A percentile compares a stretch with the other conserved stretches of the same genome.
Evolutionary conservation across 2,329 filamentous ascomycete genomes (phyloP).

Genomic region (Hortaea werneckii): DNA sequence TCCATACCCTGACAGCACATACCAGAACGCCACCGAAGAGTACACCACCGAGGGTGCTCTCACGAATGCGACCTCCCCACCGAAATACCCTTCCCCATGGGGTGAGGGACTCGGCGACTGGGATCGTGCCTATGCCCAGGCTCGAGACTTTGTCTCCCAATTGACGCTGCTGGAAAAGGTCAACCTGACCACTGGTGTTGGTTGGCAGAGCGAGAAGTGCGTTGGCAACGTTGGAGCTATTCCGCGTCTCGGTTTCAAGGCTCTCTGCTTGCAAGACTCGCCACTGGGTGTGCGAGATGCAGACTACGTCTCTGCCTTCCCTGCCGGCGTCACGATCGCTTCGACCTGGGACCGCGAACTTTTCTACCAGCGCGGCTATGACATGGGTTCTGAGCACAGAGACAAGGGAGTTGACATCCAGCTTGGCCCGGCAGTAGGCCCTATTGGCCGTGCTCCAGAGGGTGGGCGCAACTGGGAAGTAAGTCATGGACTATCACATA

Average conservation of each 20-base stretch:
- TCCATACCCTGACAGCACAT: constrained; percentile 19
- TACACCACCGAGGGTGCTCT: constrained; percentile 19
- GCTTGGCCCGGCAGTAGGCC: constrained; percentile 68
- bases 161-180: constrained; percentile 83
- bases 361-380: constrained; percentile 57
- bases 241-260: constrained; percentile 57
- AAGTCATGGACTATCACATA: neutral
- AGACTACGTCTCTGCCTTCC: constrained; percentile 75
- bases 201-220: constrained; percentile 62
- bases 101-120: constrained; percentile 64
- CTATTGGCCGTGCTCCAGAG: constrained; percentile 49
- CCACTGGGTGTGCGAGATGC: constrained; percentile 68
- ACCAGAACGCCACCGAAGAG: constrained; percentile 16
- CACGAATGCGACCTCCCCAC: constrained; percentile 41
- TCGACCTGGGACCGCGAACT: constrained; percentile 72
- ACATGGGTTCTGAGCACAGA: constrained; percentile 66
- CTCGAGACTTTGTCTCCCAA: constrained; percentile 68
- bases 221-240: constrained; percentile 66
- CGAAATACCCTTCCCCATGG: constrained; percentile 82
- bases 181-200: constrained; percentile 84
- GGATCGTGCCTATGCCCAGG: constrained; percentile 65
- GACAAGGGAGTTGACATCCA: constrained; percentile 66
- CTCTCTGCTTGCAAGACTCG: constrained; percentile 78
- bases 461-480: constrained; percentile 53
- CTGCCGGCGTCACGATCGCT: constrained; percentile 66